Evolutionary conservation across 2,329 filamentous ascomycete genomes (phyloP).

Genomic region (Paracoccidioides lutzii): DNA sequence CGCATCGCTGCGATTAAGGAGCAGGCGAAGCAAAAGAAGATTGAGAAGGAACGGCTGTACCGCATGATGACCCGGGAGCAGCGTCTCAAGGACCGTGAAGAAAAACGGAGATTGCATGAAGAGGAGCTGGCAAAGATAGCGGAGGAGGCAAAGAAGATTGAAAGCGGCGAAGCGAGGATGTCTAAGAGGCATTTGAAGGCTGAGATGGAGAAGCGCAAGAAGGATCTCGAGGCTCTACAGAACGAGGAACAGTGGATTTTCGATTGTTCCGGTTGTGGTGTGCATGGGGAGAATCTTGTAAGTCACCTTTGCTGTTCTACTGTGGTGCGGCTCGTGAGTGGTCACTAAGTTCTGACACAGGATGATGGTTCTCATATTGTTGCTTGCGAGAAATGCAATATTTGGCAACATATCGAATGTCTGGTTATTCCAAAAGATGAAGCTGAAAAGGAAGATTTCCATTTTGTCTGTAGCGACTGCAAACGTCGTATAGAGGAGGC

Average conservation of each 20-base stretch:
- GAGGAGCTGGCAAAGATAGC: slow-evolving; percentile 70
- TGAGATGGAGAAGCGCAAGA: slow-evolving; percentile 67
- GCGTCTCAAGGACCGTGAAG: slow-evolving; percentile 72
- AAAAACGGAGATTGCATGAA: slow-evolving; percentile 69
- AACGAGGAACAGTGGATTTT: slow-evolving; percentile 84
- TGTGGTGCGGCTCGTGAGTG: not conserved
- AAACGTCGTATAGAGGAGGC: slow-evolving; percentile 52
- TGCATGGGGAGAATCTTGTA: slow-evolving; percentile 68
- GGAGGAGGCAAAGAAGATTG: slow-evolving; percentile 54
- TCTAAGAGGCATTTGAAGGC: slow-evolving; percentile 71
- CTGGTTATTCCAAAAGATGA: slow-evolving; percentile 65
- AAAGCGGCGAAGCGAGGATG: slow-evolving; percentile 45
- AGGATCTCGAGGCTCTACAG: slow-evolving; percentile 59
- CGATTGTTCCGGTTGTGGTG: slow-evolving; percentile 76
- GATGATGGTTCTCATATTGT: slow-evolving; percentile 92
- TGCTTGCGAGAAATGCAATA: slow-evolving; percentile 82
- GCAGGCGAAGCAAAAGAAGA: slow-evolving; percentile 47
- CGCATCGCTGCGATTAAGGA: slow-evolving; percentile 49
- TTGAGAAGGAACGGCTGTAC: slow-evolving; percentile 62
- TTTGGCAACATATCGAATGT: slow-evolving; percentile 96
- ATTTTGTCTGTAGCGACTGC: slow-evolving; percentile 73
- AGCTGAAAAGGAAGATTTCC: slow-evolving; percentile 74
- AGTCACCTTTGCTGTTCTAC: slow-evolving; percentile 13
- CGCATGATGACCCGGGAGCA: slow-evolving; percentile 75
- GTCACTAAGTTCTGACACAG: slow-evolving; percentile 19